Evolutionary conservation across 495 filamentous ascomycete species (phyloP).

Genomic region (Penicillium riverlandense): DNA sequence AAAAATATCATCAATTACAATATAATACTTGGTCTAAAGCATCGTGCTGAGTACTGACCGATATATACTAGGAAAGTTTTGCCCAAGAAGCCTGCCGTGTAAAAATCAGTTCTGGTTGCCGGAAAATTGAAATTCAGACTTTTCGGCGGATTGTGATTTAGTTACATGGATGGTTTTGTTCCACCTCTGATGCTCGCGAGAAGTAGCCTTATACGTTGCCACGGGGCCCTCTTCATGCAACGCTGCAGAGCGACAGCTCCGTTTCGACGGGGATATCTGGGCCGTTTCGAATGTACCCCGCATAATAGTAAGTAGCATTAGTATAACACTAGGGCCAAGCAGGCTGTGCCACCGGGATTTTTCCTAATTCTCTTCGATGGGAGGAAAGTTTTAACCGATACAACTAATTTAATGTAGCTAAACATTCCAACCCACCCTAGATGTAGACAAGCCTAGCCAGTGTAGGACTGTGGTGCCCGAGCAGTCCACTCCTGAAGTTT

Average conservation of each 20-base stretch:
- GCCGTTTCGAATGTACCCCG: neutral
- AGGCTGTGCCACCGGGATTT: neutral
- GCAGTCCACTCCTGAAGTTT: neutral
- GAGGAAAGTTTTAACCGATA: conserved; percentile 3
- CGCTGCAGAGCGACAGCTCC: no score
- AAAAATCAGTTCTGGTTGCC: neutral
- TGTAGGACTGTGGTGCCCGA: neutral
- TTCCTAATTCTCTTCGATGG: neutral
- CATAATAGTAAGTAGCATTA: neutral
- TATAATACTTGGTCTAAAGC: no score
- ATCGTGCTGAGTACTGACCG: neutral
- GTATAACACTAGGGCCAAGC: neutral
- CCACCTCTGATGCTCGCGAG: neutral
- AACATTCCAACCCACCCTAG: neutral
- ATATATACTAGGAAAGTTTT: neutral
- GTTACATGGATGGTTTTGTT: neutral
- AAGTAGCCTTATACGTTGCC: no score
- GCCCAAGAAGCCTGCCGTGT: neutral
- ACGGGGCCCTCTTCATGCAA: no score
- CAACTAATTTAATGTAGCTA: neutral
- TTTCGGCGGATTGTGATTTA: neutral
- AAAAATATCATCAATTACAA: no score
- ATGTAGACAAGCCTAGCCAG: neutral
- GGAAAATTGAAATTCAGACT: neutral
- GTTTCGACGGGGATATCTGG: no score